These are phyloP conservation scores for Talaromyces proteolyticus DNA, from an alignment of 495 filamentous ascomycete genomes.

Conservation along the genomic window DNA sequence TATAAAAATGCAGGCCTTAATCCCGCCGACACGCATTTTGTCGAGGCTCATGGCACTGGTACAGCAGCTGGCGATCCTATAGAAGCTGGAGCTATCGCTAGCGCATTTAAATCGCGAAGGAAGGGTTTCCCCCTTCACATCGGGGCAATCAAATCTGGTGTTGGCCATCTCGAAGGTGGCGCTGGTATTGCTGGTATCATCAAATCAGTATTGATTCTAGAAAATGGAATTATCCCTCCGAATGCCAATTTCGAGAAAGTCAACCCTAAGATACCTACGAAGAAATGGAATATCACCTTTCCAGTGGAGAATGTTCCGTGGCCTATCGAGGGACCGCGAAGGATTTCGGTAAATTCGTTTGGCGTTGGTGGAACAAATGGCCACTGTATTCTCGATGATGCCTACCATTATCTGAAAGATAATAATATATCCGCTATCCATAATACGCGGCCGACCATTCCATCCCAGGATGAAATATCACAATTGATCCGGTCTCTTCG, in stretches of 20 bases:
- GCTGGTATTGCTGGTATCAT: conserved; percentile 49
- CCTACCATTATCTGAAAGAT: conserved; percentile 9
- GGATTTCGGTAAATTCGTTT: conserved; percentile 20
- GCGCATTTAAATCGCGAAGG: conserved; percentile 27
- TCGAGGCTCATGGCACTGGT: conserved; percentile 38
- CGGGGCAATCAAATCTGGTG: conserved; percentile 45
- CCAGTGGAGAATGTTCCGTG: conserved; percentile 6
- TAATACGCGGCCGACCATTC: conserved; percentile 2
- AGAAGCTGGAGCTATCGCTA: conserved; percentile 31
- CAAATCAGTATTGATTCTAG: conserved; percentile 45
- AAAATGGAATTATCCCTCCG: conserved; percentile 38
- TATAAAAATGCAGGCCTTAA: conserved; percentile 14
- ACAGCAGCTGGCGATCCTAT: conserved; percentile 42
- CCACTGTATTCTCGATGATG: conserved; percentile 17
- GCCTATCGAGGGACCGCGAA: conserved; percentile 7
- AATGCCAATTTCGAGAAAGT: conserved; percentile 43
- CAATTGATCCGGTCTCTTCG: background rate
- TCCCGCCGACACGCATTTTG: conserved; percentile 8
- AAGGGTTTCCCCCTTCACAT: conserved; percentile 24
- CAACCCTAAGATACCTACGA: conserved; percentile 26
- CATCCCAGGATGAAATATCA: background rate
- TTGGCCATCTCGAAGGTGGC: conserved; percentile 46
- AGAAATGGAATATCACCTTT: conserved; percentile 10
- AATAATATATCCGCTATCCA: conserved; percentile 3
- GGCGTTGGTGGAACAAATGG: conserved; percentile 18